Base-by-base conservation (phyloP, 140 eudicot genomes). In the Stevia rebaudiana region DNA sequence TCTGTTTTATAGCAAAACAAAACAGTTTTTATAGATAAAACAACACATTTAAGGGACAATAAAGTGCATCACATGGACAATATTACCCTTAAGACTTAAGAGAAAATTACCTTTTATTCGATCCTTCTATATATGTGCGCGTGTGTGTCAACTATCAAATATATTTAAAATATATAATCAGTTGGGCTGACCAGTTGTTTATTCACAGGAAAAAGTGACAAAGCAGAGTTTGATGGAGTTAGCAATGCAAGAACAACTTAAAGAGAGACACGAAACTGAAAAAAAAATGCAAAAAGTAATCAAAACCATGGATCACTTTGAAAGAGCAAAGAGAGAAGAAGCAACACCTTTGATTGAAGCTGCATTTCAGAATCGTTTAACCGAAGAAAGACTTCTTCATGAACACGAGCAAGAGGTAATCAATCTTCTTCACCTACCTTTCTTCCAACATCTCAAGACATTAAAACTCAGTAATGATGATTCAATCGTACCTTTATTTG, bases 321-420 rank as follows among this genome's bases (percentile, higher is more conserved):
- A 86, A 73, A 81, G 95, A 58, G 97, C 97, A 16, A 89, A 86
- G 74, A 72, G 97, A 77, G 95, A 86, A 63, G 92, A 86, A 69
- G 86, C 89, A 8, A 78, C 92, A 6, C 87, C 92, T 9, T 41
- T 89, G 59, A 80, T 89, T 39, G 87, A 89, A 70, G 83, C 92
- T 51, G 91, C 95, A 16, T 89, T 62, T 61, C 92, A 83, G 65
- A 71, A 58, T 4, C 86, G 85, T 61, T 61, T 83, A 39, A 76
- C 68, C 13, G 95, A 81, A 73, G 97, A 86, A 33, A 58, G 64
- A 66, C 58, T 74, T 28, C 82, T 79, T 31, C 92, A 89, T 75
- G 92, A 83, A 65, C 89, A 68, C 24, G 89, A 79, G 61, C 92
- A 86, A 56, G 69, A 81, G 54, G 54, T 44, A 22, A n/a, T n/a